Conservation (phyloP, 2,329 filamentous ascomycete species). For the Calonectria pteridis region DNA sequence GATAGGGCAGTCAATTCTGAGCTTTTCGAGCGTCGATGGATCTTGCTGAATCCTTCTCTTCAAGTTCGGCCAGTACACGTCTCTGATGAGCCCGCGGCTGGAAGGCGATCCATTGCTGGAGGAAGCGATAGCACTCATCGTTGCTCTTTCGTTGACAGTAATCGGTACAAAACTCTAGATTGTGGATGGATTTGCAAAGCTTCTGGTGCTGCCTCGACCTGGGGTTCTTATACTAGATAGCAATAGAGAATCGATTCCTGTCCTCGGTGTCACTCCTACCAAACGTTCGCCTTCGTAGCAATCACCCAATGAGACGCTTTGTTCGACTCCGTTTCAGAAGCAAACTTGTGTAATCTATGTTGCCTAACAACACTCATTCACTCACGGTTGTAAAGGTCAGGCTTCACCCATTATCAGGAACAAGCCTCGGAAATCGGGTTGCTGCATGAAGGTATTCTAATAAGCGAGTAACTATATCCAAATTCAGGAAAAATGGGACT, state of each 20-base stretch:
- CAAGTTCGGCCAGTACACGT: neutral
- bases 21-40: neutral
- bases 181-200: neutral
- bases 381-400: neutral
- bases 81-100: neutral
- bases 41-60: neutral
- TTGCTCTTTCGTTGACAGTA: conserved; percentile 15
- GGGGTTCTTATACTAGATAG: neutral
- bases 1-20: neutral
- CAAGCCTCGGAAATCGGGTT: neutral
- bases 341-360: neutral
- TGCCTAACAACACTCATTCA: neutral
- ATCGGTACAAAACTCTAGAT: neutral
- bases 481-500: neutral
- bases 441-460: neutral
- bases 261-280: neutral
- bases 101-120: neutral
- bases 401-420: neutral
- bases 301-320: neutral
- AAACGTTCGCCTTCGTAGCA: neutral
- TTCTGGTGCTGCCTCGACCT: neutral
- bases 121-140: neutral
- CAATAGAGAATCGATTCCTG: neutral
- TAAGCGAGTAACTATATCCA: neutral
- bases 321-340: neutral